phyloP scores from a whole-genome alignment of 2,329 filamentous ascomycete genomes.

The Aureobasidium melanogenum region DNA sequence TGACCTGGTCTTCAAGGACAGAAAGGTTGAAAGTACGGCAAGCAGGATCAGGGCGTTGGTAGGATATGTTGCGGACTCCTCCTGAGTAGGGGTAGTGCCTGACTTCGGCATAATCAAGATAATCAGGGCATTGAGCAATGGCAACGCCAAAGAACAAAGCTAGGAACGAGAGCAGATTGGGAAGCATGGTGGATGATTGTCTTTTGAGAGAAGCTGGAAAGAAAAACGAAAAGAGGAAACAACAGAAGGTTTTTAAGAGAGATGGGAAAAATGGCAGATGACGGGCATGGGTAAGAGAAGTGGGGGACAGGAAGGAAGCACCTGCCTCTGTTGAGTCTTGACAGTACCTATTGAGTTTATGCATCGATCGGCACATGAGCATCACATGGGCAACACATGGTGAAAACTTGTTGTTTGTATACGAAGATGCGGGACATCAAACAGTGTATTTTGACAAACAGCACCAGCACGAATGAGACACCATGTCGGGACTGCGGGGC shows the following conservation, averaged over 20 bases:
- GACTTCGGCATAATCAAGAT: slow-evolving; percentile 32
- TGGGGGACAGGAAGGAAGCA: neutral
- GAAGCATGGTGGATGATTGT: neutral
- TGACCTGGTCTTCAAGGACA: slow-evolving; percentile 32
- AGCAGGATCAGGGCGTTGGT: slow-evolving; percentile 33
- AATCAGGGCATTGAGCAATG: slow-evolving; percentile 34
- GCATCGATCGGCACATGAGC: neutral
- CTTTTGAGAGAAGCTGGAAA: neutral
- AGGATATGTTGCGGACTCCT: slow-evolving; percentile 37
- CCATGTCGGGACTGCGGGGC: neutral
- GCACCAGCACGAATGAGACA: slow-evolving; percentile 1
- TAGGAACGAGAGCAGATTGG: neutral
- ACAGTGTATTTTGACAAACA: neutral
- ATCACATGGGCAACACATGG: neutral
- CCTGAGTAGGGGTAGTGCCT: slow-evolving; percentile 36
- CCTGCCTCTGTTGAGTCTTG: neutral
- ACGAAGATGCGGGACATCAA: neutral
- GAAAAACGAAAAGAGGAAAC: neutral
- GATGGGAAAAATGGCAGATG: neutral
- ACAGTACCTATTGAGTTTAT: neutral
- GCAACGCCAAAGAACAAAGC: neutral
- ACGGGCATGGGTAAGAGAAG: neutral
- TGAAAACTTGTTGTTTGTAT: neutral
- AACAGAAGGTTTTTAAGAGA: neutral
- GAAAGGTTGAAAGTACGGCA: slow-evolving; percentile 41